Evolutionary conservation across 495 filamentous ascomycete species (phyloP).

Genomic region (Podospora pseudocomata): DNA sequence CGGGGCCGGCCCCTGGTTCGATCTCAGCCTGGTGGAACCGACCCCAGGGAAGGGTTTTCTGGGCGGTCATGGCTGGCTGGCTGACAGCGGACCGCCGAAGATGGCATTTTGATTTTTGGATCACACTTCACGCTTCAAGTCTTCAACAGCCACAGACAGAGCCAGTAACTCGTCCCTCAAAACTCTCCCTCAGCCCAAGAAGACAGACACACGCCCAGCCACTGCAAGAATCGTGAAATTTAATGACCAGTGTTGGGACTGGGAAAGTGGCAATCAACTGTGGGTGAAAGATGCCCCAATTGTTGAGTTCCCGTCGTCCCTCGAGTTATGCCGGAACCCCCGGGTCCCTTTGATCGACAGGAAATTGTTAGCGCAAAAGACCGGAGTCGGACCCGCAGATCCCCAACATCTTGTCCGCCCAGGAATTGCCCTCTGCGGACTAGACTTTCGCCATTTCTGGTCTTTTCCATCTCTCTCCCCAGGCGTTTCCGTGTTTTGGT

Average conservation of each 20-base stretch:
- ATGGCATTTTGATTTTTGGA: background rate
- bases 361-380: conserved; percentile 26
- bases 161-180: too few species aligned
- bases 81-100: background rate
- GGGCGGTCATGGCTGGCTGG: background rate
- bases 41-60: conserved; percentile 16
- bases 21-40: conserved; percentile 29
- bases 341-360: conserved; percentile 21
- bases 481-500: background rate
- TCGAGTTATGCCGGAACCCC: conserved; percentile 15
- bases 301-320: conserved; percentile 29
- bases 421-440: conserved; percentile 5
- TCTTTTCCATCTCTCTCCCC: background rate
- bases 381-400: conserved; percentile 36
- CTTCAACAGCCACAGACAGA: too few species aligned
- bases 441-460: background rate
- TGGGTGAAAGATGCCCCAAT: conserved; percentile 24
- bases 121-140: background rate
- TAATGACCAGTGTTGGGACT: background rate
- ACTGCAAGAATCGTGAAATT: background rate
- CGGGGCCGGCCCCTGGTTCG: conserved; percentile 12
- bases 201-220: background rate
- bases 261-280: background rate
- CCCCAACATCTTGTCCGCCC: conserved; percentile 41
- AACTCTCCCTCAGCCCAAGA: too few species aligned